Evolutionary conservation across 495 filamentous ascomycete genomes (phyloP).

Genomic region (Trichocladium uniseriatum): DNA sequence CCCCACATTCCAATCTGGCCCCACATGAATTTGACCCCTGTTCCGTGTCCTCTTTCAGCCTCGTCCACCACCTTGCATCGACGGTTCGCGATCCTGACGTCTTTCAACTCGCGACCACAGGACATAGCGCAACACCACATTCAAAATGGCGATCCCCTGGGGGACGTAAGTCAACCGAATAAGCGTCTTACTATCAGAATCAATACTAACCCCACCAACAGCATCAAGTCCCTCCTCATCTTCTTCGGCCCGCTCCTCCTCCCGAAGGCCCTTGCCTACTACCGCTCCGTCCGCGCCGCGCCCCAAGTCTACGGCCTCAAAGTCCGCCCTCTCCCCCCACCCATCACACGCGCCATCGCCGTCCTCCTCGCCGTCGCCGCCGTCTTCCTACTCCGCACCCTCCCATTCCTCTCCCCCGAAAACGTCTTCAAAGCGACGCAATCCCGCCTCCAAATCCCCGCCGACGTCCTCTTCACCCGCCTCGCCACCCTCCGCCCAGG

Average conservation of each 20-base stretch:
- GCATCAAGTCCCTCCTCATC: constrained; percentile 68
- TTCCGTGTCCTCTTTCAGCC: too few relatives aligned
- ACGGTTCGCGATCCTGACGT: too few relatives aligned
- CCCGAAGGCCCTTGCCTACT: constrained; percentile 60
- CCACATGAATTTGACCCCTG: too few relatives aligned
- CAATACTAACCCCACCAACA: constrained; percentile 25
- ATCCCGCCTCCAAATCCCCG: constrained; percentile 75
- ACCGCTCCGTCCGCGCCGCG: constrained; percentile 50
- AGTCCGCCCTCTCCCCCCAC: constrained; percentile 51
- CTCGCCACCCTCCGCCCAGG: constrained; percentile 53
- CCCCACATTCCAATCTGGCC: too few relatives aligned
- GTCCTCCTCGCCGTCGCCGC: constrained; percentile 49
- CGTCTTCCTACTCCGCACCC: constrained; percentile 49
- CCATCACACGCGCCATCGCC: constrained; percentile 42
- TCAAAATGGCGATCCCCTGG: constrained; percentile 37
- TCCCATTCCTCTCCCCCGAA: constrained; percentile 61
- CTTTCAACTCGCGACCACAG: too few relatives aligned
- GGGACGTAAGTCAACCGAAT: constrained; percentile 35
- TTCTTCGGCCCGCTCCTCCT: constrained; percentile 82
- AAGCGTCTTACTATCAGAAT: neutral
- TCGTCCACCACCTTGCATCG: too few relatives aligned
- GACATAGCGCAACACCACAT: constrained; percentile 2
- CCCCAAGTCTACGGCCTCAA: constrained; percentile 39
- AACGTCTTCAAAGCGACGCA: constrained; percentile 74
- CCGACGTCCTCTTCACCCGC: constrained; percentile 76